Evolutionary conservation across 1,284 basidiomycete species (phyloP), one percentile per base, ranked within the genome.

Genomic region (Fomitopsis palustris): DNA sequence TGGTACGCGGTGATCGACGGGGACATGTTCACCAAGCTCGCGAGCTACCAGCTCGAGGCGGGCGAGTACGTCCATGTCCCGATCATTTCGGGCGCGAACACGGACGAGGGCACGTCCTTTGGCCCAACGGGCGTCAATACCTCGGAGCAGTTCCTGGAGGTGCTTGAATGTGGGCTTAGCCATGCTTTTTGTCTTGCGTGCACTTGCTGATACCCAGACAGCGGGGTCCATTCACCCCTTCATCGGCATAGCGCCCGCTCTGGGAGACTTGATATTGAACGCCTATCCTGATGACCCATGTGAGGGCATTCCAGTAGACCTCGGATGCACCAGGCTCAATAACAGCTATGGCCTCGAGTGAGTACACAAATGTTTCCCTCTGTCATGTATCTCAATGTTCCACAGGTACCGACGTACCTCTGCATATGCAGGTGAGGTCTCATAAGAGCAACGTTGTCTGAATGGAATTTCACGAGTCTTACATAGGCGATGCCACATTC

Each of bases 41-140:
- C 49, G n/a, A 52, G 49, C 19, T 52, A 52, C 31, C 49, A 52
- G 49, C 49, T 52, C 31, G 49, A 52, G 49, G 49, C 49, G 49
- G 49, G 49, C 49, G 49, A 52, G 49, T 52, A 35, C 33, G 49
- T 52, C 17, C 49, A 52, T 23, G 49, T 52, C 19, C 49, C 49
- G 21, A 52, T 52, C n/a, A 52, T 52, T 6, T 52, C 49, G 9
- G 49, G 49, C 3, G 49, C 49, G 31, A 52, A 52, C 31, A 52
- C 49, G 31, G 49, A 52, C 14, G 49, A 52, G 49, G 49, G 49
- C 6, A 52, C 49, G 49, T 52, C 49, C 17, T 52, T 52, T 17
- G 49, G 49, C 31, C 49, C 49, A 10, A 37, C 33, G 17, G 49
- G 49, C 7, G 49, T 52, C 2, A 52, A 52, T 16, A 52, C 49